phyloP scores from a whole-genome alignment of 2,329 filamentous ascomycete species.

The Biscogniauxia marginata region DNA sequence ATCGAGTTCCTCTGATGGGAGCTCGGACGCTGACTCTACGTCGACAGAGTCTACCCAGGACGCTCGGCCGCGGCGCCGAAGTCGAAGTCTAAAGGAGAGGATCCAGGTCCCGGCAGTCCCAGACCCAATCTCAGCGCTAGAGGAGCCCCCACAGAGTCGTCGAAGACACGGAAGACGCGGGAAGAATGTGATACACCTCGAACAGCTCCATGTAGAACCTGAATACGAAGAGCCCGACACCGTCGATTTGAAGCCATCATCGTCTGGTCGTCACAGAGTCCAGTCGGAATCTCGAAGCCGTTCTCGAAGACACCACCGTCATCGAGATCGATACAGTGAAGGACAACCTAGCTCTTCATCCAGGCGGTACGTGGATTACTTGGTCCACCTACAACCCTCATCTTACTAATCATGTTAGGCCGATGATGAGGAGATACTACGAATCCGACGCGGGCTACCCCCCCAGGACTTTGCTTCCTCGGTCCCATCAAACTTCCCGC shows the following conservation, averaged over 20 bases:
- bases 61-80: slow-evolving; percentile 3
- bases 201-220: slow-evolving; percentile 16
- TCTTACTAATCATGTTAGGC: slow-evolving; percentile 21
- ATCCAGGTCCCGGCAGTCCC: slow-evolving; percentile 19
- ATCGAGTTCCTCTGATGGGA: slow-evolving; percentile 36
- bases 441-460: slow-evolving; percentile 32
- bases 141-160: slow-evolving; percentile 11
- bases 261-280: slow-evolving; percentile 21
- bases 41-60: slow-evolving; percentile 15
- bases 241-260: slow-evolving; percentile 16
- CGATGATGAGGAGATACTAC: slow-evolving; percentile 29
- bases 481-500: slow-evolving; percentile 34
- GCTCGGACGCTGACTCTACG: slow-evolving; percentile 39
- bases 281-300: slow-evolving; percentile 28
- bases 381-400: slow-evolving; percentile 21
- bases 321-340: slow-evolving; percentile 25
- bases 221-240: slow-evolving; percentile 8
- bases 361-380: slow-evolving; percentile 30
- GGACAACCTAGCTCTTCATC: slow-evolving; percentile 25
- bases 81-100: slow-evolving; percentile 20
- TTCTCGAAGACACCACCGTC: slow-evolving; percentile 21
- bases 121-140: slow-evolving; percentile 14
- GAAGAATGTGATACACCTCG: slow-evolving; percentile 11
- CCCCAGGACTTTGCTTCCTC: slow-evolving; percentile 32
- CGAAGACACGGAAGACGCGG: slow-evolving; percentile 10